Evolutionary conservation across 495 filamentous ascomycete species (phyloP), one percentile per base, ranked within the genome.

Genomic region (Aspergillus sparsus): DNA sequence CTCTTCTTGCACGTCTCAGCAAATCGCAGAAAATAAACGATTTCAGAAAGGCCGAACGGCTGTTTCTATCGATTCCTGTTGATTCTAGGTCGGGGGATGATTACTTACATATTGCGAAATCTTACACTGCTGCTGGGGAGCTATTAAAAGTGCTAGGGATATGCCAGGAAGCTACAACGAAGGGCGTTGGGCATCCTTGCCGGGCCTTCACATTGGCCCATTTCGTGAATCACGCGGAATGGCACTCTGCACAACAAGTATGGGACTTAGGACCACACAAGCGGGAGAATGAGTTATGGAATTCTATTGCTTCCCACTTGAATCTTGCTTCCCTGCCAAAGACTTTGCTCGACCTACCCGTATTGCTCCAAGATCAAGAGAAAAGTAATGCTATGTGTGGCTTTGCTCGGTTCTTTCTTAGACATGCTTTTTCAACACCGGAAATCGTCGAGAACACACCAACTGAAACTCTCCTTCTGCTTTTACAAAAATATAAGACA

Each of bases 11-110:
- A 10, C 77, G 70, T 58, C 58, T 84, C 16, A 72, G 69, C 37
- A 58, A 41, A 6, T 82, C 82, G 6, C 39, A 62, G 5, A 55
- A 62, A 9, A 27, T 49, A 1, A 32, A 72, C 31, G 74, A 84
- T 66, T 55, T 66, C 34, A 68, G 73, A 65, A 66, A 77, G 35
- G 68, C 68, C n/a, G 69, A 74, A 56, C 62, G 71, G 8, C 21
- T 83, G 5, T 81, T 85, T 58, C 59, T 77, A 27, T 33, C 45
- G 12, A 78, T 82, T 44, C 55, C 71, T 18, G 36, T 55, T 2
- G 37, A 69, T 13, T 51, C 65, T 18, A 71, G 77, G 27, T 66
- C 68, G 1, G 61, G 61, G 12, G 63, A 69, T 7, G 74, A 82
- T 63, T 84, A 78, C 60, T 55, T 66, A 18, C 57, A 69, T 49